Evolutionary conservation across 306 rosid genomes (phyloP).

Genomic region (Inga laurina): DNA sequence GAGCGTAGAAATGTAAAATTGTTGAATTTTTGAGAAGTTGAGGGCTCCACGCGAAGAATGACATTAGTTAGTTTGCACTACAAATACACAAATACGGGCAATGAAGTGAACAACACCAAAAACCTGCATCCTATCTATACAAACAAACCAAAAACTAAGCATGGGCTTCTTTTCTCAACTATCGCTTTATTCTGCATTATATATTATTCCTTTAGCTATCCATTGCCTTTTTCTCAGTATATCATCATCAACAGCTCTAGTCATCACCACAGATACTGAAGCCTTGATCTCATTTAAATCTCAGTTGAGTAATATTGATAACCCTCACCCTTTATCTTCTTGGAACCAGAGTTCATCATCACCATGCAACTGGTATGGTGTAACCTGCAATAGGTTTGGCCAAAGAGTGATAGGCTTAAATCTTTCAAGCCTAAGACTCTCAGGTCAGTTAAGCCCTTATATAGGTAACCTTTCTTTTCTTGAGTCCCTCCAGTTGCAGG

Average conservation of each 20-base stretch:
- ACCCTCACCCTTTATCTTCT: constrained; percentile 33
- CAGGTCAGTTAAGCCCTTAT: constrained; percentile 52
- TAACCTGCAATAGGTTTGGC: constrained; percentile 42
- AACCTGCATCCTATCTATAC: background rate
- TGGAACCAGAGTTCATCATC: constrained; percentile 50
- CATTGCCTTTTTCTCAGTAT: constrained; percentile 21
- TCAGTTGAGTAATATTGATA: constrained; percentile 27
- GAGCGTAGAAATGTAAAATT: background rate
- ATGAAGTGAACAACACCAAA: background rate
- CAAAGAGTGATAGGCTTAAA: constrained; percentile 51
- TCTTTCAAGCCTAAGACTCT: constrained; percentile 52
- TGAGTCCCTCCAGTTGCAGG: constrained; percentile 47
- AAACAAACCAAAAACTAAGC: constrained; percentile 1
- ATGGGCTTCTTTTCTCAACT: constrained; percentile 40
- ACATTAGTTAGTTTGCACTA: background rate
- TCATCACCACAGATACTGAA: constrained; percentile 53
- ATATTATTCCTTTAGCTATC: constrained; percentile 9
- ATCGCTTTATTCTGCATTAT: constrained; percentile 19
- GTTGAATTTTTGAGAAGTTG: background rate
- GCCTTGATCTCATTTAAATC: constrained; percentile 65
- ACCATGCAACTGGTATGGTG: constrained; percentile 73
- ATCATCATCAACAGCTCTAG: constrained; percentile 39
- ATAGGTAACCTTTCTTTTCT: constrained; percentile 66
- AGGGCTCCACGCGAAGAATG: background rate
- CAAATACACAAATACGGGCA: background rate